Conservation (phyloP, 768 basidiomycete species). For the Russula earlei region DNA sequence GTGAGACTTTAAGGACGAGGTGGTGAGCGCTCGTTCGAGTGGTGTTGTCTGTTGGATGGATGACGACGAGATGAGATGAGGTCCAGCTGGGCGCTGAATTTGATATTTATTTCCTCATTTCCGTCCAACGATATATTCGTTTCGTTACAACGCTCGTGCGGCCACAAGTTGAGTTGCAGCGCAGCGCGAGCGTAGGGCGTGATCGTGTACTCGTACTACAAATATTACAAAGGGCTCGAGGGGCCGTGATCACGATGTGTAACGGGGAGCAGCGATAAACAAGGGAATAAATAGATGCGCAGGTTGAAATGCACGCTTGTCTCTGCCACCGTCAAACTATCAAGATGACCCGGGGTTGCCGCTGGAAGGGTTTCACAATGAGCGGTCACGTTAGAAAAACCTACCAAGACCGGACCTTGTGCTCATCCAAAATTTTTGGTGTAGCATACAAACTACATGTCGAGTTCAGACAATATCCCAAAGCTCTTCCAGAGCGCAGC, state of each 20-base stretch:
- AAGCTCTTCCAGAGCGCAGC: constrained; percentile 85
- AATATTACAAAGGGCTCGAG: not conserved
- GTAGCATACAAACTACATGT: not conserved
- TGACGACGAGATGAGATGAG: not conserved
- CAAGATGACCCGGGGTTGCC: not conserved
- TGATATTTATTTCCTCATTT: too few species aligned
- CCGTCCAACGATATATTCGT: too few species aligned
- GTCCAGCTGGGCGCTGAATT: too few species aligned
- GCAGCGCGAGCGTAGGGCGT: constrained; percentile 5
- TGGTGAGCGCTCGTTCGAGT: not conserved
- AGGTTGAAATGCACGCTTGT: constrained; percentile 26
- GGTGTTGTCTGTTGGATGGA: not conserved
- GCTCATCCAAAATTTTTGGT: not conserved
- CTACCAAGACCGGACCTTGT: not conserved
- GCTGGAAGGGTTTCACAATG: not conserved
- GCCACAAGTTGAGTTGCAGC: constrained; percentile 30
- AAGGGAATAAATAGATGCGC: constrained; percentile 21
- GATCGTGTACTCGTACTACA: constrained; percentile 4
- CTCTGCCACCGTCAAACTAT: constrained; percentile 13
- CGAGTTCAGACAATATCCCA: constrained; percentile 78
- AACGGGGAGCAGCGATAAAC: constrained; percentile 1
- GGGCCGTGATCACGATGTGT: not conserved
- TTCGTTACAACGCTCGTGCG: constrained; percentile 10
- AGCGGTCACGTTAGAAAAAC: not conserved
- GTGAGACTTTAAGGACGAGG: not conserved